These are phyloP conservation scores for Leishmania lainsoni DNA, from an alignment of 208 protist species.

Conservation along the genomic window DNA sequence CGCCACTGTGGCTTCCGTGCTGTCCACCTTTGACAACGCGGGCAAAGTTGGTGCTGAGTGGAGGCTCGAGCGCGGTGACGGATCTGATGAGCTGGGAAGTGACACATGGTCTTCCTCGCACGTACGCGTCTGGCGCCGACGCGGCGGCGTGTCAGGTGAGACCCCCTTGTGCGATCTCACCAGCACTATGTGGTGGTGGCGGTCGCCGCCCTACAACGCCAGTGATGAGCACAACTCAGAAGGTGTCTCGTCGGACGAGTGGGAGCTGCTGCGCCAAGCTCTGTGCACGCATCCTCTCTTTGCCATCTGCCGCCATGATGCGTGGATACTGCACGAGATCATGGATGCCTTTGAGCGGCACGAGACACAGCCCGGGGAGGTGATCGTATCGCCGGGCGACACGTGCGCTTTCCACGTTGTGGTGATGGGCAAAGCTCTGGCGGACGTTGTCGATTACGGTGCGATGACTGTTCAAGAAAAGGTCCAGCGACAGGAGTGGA, in stretches of 20 bases:
- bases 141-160: constrained; percentile 12
- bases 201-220: not conserved
- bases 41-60: not conserved
- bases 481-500: constrained; percentile 2
- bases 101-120: not conserved
- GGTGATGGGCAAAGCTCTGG: constrained; percentile 10
- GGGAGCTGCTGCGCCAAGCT: not conserved
- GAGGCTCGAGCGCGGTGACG: not conserved
- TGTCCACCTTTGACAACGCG: not conserved
- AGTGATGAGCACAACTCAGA: not conserved
- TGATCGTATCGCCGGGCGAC: constrained; percentile 6
- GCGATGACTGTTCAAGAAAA: not conserved
- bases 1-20: not conserved
- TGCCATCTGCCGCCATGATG: constrained; percentile 7
- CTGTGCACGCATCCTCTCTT: constrained; percentile 16
- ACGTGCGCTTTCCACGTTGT: constrained; percentile 20
- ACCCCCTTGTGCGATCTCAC: not conserved
- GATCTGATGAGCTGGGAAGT: not conserved
- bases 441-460: not conserved
- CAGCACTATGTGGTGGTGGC: constrained; percentile 6
- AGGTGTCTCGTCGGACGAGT: not conserved
- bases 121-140: constrained; percentile 1
- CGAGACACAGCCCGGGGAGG: not conserved
- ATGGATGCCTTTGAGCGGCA: constrained; percentile 15
- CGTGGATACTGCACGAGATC: constrained; percentile 6